Base-by-base conservation (phyloP, 1,139 yeast species). In the Trichomonascaceae sp. region DNA sequence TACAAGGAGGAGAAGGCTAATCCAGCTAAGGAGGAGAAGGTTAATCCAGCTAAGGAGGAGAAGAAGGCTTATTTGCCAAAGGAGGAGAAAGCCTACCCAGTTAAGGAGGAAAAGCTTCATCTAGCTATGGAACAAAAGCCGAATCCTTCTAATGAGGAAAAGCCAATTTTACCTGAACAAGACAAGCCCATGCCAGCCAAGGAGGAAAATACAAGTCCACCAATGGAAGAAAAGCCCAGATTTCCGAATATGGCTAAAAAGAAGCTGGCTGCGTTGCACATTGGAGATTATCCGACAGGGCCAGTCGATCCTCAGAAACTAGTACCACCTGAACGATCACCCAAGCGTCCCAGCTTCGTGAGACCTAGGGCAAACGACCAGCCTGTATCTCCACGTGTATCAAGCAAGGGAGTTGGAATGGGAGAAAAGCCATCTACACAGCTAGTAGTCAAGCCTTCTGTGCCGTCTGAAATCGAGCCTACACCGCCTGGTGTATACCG, bases 401-500 rank as follows among this genome's bases (percentile, higher is more conserved):
- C 32, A 7, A 27, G 32, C 10, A 27, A 27, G 32, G 32, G 32
- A 7, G 10, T 6, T 12, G 32, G 12, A 27, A 6, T 27, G 5
- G 32, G 12, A 12, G 32, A 27, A 8, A 27, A 27, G 32, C 32
- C 32, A 7, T 8, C 32, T 27, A 8, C 27, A 22, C 27, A 22
- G 27, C 7, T 8, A 4, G 27, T 5, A 22, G 27, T 22, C 27
- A 22, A 22, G 27, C 27, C 27, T 8, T 5, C 27, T 22, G 32
- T 12, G 52, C 38, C 56, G 60, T 12, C 55, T 56, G 7, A 52
- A 56, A 10, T 8, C 32, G 9, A 27, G 32, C 10, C 9, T 27
- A 56, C 62, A 4, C 52, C 55, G 36, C 54, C 58, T 2, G 58
- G 58, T 22, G 61, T 64, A 20, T 63, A 60, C 57, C 57, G 60